phyloP scores from a whole-genome alignment of 139 green algal genomes.

The Coelastrella sp. region DNA sequence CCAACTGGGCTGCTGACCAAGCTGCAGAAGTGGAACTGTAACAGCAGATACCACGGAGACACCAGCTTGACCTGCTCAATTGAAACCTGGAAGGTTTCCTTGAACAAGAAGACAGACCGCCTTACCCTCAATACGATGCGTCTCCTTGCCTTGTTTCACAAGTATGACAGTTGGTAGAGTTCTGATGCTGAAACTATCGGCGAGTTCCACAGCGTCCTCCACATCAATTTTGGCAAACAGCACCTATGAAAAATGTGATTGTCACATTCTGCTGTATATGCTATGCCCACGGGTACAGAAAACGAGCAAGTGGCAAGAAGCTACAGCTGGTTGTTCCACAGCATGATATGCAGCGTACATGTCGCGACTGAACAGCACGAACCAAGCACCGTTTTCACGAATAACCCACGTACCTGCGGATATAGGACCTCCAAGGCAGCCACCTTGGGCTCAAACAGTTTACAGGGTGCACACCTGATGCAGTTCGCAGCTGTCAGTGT shows the following conservation, averaged over 20 bases:
- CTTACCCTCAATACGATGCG: slow-evolving; percentile 18
- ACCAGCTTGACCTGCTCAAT: too few relatives aligned
- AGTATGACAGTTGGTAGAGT: slow-evolving; percentile 28
- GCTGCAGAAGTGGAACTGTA: too few relatives aligned
- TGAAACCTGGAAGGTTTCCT: too few relatives aligned
- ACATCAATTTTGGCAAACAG: slow-evolving; percentile 19
- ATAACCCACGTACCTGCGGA: not conserved
- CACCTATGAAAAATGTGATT: not conserved
- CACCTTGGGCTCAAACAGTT: slow-evolving; percentile 30
- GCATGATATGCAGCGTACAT: too few relatives aligned
- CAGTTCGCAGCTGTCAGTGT: too few relatives aligned
- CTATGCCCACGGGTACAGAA: too few relatives aligned
- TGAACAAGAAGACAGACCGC: not conserved
- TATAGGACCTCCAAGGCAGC: not conserved
- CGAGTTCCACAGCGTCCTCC: slow-evolving; percentile 41
- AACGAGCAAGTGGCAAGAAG: not conserved
- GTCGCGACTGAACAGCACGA: too few relatives aligned
- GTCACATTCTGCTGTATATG: too few relatives aligned
- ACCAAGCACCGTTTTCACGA: too few relatives aligned
- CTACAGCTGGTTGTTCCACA: not conserved
- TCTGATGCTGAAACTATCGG: slow-evolving; percentile 26
- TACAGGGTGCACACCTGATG: slow-evolving; percentile 30
- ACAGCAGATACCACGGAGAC: too few relatives aligned
- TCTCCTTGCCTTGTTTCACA: not conserved
- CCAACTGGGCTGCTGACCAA: too few relatives aligned